Evolutionary conservation across 1,139 yeast species (phyloP), one percentile per base, ranked within the genome.

Genomic region (Lizanozyma gosingica): DNA sequence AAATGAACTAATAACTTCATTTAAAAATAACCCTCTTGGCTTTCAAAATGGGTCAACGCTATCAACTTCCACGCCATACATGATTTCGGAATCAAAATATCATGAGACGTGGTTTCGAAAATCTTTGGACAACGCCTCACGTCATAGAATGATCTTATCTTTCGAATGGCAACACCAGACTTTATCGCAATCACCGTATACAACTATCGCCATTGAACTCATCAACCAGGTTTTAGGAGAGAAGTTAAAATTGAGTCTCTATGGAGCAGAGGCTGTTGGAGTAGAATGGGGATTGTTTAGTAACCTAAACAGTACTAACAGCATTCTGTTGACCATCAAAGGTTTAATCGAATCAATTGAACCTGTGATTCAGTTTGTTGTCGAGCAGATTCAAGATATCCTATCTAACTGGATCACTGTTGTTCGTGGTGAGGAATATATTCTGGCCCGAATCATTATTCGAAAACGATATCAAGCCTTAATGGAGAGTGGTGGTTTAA

Each of bases 71-170:
- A 22, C 29, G 6, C 29, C 29, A 11, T 6, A 6, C 29, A 22
- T 6, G 29, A 22, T 22, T 6, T 22, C 29, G 6, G 29, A 22
- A 22, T 22, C 53, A 16, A 33, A 37, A 2, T 18, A 40, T 3
- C 61, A 61, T 43, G 83, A 80, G 43, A 45, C 76, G 32, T 82
- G 87, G 88, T 53, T 60, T 4, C 29, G 29, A 6, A 22, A 22
- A 6, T 22, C 29, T 6, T 22, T 22, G 29, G 29, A 22, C 29
- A 22, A 22, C 11, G 29, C 29, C 11, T 6, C 29, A 22, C 6
- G 29, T 6, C 29, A 22, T 11, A 22, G 29, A 22, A 6, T 22
- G 11, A 11, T 22, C 9, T 6, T 22, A 6, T 22, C 29, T 22
- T 22, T 22, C 6, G 9, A 22, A 22, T 22, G 29, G 29, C 29